A percentile compares a stretch with the other conserved stretches of the same genome.
Evolutionary conservation across 2,329 filamentous ascomycete genomes (phyloP).

Genomic region (Clarireedia monteithiana): DNA sequence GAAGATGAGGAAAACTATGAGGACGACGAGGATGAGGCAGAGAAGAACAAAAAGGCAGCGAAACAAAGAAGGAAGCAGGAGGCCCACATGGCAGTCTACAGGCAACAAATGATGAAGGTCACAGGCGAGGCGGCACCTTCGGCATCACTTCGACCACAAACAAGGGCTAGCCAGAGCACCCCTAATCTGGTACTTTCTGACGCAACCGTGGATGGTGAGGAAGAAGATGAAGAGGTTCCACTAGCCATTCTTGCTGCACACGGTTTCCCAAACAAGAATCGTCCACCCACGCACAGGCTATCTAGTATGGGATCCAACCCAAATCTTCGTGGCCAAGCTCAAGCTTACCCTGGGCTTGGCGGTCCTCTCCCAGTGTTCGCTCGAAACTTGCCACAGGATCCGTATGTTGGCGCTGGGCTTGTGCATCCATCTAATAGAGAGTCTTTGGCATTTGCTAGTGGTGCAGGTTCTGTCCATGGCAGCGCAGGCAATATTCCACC

Average conservation of each 20-base stretch:
- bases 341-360: constrained; percentile 43
- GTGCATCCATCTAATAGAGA: constrained; percentile 67
- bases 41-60: constrained; percentile 64
- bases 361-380: constrained; percentile 68
- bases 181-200: constrained; percentile 43
- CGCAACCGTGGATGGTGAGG: constrained; percentile 45
- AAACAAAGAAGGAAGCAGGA: constrained; percentile 82
- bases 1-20: constrained; percentile 55
- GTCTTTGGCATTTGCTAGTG: constrained; percentile 62
- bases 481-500: constrained; percentile 36
- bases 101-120: constrained; percentile 95
- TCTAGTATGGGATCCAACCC: constrained; percentile 56
- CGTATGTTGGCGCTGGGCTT: constrained; percentile 72
- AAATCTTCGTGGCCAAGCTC: constrained; percentile 55
- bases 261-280: constrained; percentile 73
- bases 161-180: constrained; percentile 51
- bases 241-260: constrained; percentile 81
- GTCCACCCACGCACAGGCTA: constrained; percentile 56
- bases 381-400: constrained; percentile 72
- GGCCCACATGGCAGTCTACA: constrained; percentile 80
- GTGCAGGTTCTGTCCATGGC: constrained; percentile 37
- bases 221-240: constrained; percentile 83
- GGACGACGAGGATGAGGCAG: constrained; percentile 71
- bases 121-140: constrained; percentile 61
- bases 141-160: constrained; percentile 40